These are phyloP conservation scores for Liriodendron chinense DNA, from an alignment of 164 flowering plant species.

Conservation along the genomic window DNA sequence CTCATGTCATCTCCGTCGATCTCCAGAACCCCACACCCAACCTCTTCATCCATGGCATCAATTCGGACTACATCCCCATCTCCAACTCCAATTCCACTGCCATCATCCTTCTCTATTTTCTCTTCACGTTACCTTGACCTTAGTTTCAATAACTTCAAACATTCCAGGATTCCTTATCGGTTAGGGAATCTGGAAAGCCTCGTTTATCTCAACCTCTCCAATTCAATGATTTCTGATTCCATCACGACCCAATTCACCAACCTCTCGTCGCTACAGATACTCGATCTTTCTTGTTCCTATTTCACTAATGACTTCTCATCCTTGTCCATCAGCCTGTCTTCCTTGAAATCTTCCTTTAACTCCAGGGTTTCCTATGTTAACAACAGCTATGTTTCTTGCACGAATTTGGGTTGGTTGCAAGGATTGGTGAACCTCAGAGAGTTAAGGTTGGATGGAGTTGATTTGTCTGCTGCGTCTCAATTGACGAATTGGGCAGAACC, in stretches of 20 bases:
- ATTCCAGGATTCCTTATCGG: conserved; percentile 7
- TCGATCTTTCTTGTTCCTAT: conserved; percentile 19
- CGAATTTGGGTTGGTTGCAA: conserved; percentile 17
- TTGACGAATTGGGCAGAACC: conserved; percentile 17
- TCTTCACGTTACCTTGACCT: conserved; percentile 19
- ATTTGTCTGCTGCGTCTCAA: conserved; percentile 10
- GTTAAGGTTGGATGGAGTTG: conserved; percentile 17
- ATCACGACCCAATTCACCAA: conserved; percentile 17
- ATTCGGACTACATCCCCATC: not conserved
- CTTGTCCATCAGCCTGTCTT: not conserved
- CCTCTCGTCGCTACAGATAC: conserved; percentile 16
- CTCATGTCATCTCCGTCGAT: conserved; percentile 5
- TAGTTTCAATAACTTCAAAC: conserved; percentile 19
- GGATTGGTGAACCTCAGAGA: conserved; percentile 13
- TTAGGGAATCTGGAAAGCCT: conserved; percentile 13
- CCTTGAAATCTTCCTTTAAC: not conserved
- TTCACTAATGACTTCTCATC: conserved; percentile 7
- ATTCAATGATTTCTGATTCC: conserved; percentile 11
- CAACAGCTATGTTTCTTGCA: conserved; percentile 3
- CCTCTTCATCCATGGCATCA: not conserved
- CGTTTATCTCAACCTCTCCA: conserved; percentile 14
- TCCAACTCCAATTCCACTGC: conserved; percentile 9
- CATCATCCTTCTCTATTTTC: conserved; percentile 16
- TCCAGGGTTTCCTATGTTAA: not conserved
- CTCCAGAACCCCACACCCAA: conserved; percentile 15